phyloP scores from a whole-genome alignment of 2,329 filamentous ascomycete species.

The Thermothelomyces thermophilus region DNA sequence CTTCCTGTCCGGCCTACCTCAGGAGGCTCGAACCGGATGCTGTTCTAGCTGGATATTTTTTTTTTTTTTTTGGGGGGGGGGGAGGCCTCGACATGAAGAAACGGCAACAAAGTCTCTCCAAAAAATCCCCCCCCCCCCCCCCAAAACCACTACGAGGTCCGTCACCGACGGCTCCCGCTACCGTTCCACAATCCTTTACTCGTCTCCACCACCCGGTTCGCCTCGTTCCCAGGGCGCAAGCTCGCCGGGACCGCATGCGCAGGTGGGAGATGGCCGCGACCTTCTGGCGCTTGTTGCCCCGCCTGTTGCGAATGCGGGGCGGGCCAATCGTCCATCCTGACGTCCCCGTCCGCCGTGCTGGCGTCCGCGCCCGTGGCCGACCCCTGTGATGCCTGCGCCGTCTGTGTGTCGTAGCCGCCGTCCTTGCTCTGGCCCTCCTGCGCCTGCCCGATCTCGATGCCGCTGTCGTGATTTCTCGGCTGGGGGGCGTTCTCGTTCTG shows the following conservation, averaged over 20 bases:
- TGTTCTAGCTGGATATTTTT: too few relatives aligned
- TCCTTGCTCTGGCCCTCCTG: slow-evolving; percentile 1
- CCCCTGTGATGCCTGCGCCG: too few relatives aligned
- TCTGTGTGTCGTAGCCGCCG: slow-evolving; percentile 8
- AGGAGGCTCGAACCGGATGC: too few relatives aligned
- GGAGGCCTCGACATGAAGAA: too few relatives aligned
- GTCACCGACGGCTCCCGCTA: slow-evolving; percentile 23
- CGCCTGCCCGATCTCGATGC: slow-evolving; percentile 24
- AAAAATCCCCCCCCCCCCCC: too few relatives aligned
- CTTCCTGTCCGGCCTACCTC: too few relatives aligned
- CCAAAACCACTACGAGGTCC: neutral
- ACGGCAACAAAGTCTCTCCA: neutral
- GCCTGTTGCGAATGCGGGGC: slow-evolving; percentile 7
- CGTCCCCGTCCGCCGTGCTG: slow-evolving; percentile 31
- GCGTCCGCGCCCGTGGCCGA: neutral
- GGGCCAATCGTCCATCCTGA: slow-evolving; percentile 43
- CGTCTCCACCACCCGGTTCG: slow-evolving; percentile 55
- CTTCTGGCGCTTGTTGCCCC: neutral
- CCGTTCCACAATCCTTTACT: slow-evolving; percentile 57
- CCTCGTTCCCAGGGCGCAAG: slow-evolving; percentile 48
- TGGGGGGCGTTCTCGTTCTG: neutral
- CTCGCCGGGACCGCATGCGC: slow-evolving; percentile 38
- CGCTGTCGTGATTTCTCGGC: slow-evolving; percentile 38
- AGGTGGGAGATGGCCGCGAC: slow-evolving; percentile 5
- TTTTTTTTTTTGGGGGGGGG: too few relatives aligned